A percentile compares a stretch with the other conserved stretches of the same genome.
phyloP scores from a whole-genome alignment of 2,329 filamentous ascomycete species.

The Pseudogymnoascus sp. region DNA sequence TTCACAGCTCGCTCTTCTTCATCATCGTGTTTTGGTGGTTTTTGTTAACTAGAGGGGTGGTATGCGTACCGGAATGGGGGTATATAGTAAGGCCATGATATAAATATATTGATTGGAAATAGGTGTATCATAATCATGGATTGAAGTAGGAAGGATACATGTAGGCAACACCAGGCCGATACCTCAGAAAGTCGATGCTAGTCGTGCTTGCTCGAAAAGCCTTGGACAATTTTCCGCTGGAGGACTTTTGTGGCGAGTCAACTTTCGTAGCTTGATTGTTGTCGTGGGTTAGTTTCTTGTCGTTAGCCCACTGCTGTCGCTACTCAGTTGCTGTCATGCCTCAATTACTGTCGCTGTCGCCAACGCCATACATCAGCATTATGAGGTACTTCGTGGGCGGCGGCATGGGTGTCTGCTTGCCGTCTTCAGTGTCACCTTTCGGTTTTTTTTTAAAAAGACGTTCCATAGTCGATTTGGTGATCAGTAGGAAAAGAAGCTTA shows the following conservation, averaged over 20 bases:
- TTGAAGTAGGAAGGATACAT: background rate
- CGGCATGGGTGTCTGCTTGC: background rate
- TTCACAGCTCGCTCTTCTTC: background rate
- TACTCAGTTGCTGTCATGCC: background rate
- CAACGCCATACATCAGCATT: background rate
- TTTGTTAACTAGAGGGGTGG: constrained; percentile 37
- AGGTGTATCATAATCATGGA: background rate
- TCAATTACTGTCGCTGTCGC: background rate
- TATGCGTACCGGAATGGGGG: background rate
- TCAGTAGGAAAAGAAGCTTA: background rate
- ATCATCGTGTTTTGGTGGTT: constrained; percentile 54
- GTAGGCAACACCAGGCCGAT: too few species aligned
- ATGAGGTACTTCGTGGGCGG: background rate
- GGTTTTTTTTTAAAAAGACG: too few species aligned
- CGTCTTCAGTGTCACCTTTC: background rate
- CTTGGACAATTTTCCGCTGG: too few species aligned
- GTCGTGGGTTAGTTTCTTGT: too few species aligned
- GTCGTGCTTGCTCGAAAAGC: too few species aligned
- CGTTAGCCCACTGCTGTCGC: too few species aligned
- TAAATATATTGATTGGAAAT: background rate
- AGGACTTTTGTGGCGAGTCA: too few species aligned
- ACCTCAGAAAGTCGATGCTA: too few species aligned
- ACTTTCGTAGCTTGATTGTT: too few species aligned
- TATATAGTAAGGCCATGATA: background rate
- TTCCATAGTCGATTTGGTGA: too few species aligned